Evolutionary conservation across 1,284 basidiomycete genomes (phyloP), one percentile per base, ranked within the genome.

Genomic region (Pisolithus thermaeus): DNA sequence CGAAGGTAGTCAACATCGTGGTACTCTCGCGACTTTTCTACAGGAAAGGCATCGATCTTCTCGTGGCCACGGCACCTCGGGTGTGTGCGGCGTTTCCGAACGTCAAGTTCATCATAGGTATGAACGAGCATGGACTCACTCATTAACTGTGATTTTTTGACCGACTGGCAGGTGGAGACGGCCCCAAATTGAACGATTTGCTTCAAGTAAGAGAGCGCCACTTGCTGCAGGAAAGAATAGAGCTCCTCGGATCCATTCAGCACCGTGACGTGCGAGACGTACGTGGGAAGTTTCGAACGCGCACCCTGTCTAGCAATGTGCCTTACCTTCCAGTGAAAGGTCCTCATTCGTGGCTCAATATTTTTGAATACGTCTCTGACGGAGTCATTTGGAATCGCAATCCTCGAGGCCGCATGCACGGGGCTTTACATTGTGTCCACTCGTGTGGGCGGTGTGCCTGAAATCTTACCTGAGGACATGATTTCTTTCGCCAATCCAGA

Each of bases 341-440:
- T 97, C 22, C 78, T 99, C 20, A 73, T 77, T 7, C 80, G 84
- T 46, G 94, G 95, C 0, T 78, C 92, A 8, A 95, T 99, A 56
- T 98, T 92, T 70, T 78, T 99, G 72, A 97, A 96, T 66, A 96
- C 96, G 0, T 95, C 92, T 0, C 77, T 99, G 20, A 99, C 96
- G 0, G 96, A 99, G 68, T 83, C 97, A 0, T 99, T 99, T 61
- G 96, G 97, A 0, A 99, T 96, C 57, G 89, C 90, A 7, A 93
- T 97, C 58, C 79, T 99, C 46, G 97, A 99, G 74, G 97, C 97
- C 0, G 97, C 97, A 0, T 95, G 90, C 58, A 83, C 92, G 0
- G 97, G 97, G 0, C 75, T 99, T 8, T 96, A 97, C 62, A 90
- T 98, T 37, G 97, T 99, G 35, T 87, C 88, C 16, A 99, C 96